Base-by-base conservation (phyloP, 1,139 yeast genomes). In the Yamadazyma mexicana region DNA sequence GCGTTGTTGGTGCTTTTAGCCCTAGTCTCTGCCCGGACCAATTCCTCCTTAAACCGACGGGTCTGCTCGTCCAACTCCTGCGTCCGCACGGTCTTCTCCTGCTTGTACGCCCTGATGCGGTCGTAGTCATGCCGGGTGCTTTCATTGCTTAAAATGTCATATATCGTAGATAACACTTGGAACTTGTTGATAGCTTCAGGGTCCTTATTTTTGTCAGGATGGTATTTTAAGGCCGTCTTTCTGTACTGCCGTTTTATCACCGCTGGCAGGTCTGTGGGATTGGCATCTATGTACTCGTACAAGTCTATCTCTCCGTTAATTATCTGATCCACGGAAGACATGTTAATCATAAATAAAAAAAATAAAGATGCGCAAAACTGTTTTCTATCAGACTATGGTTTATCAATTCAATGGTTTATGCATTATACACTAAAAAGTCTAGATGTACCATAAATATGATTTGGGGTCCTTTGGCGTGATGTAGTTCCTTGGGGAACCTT, bases 231-330 rank as follows among this genome's bases (percentile, higher is more conserved):
- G 0, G 98, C 98, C 54, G 79, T 79, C 52, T 76, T 80, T 41
- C 97, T 73, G 57, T 87, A 92, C 5, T 95, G 95, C 58, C 81
- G 83, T 60, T 87, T 87, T 46, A 92, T 72, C 45, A 85, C 94
- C 1, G 63, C 37, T 20, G 76, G 82, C 2, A 76, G 61, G 2
- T 66, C 59, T 4, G 52, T 49, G 0, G 52, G 50, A 0, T 48
- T 34, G 4, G 69, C 58, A 5, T 56, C 64, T 1, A 72, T 50
- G 40, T 59, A 63, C 31, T 54, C 54, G 40, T 69, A 72, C 31
- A 69, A 52, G 43, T 72, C 73, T 11, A 44, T 16, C 10, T 59
- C 55, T 3, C 69, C 70, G 23, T 55, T 48, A 31, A 61, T 48
- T 22, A 68, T 58, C 17, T 47, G 50, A 4, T 55, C 54, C 10